Conservation (phyloP, 192 early-diverging fungal species). For the Podila verticillata region DNA sequence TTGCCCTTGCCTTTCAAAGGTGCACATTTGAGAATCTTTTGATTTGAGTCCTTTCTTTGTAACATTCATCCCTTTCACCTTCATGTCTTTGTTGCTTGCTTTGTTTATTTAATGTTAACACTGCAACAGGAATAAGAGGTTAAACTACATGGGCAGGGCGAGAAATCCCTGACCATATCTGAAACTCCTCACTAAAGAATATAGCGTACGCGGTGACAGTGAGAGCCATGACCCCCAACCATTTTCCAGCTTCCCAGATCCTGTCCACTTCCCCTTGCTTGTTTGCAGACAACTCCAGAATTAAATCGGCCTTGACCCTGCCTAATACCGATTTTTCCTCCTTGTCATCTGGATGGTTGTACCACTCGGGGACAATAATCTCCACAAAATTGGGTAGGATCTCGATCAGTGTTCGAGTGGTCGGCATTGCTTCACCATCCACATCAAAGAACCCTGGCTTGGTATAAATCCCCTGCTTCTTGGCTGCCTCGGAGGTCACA, state of each 20-base stretch:
- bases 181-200: constrained; percentile 17
- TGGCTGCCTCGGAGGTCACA: constrained; percentile 8
- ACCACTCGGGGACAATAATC: constrained; percentile 38
- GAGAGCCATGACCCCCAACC: not conserved
- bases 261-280: not conserved
- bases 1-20: too few species aligned
- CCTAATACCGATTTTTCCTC: not conserved
- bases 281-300: not conserved
- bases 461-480: constrained; percentile 9
- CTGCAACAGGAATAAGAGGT: too few species aligned
- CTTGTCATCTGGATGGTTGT: not conserved
- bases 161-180: constrained; percentile 8
- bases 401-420: constrained; percentile 36
- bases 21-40: too few species aligned
- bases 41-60: too few species aligned
- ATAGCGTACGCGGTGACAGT: constrained; percentile 4
- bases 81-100: too few species aligned
- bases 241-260: not conserved
- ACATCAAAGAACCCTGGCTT: constrained; percentile 38
- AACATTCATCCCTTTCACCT: too few species aligned
- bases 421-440: constrained; percentile 46
- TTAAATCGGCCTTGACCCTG: not conserved
- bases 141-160: not conserved
- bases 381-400: constrained; percentile 35
- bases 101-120: too few species aligned